Evolutionary conservation across 2,329 filamentous ascomycete species (phyloP).

Genomic region (Lasiodiplodia theobromae): DNA sequence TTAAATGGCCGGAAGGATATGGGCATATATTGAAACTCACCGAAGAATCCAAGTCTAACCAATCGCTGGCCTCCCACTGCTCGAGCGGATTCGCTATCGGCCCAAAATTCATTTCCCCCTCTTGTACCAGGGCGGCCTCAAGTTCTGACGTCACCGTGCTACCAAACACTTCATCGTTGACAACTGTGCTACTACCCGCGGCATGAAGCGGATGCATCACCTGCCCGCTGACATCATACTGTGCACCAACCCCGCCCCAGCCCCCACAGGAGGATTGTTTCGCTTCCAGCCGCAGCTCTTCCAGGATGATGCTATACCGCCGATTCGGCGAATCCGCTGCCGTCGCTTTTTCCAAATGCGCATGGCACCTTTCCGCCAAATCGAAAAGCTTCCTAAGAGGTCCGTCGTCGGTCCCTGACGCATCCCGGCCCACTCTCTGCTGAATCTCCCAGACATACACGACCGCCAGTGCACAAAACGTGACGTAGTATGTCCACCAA

Average conservation of each 20-base stretch:
- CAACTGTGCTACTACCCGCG: too few species aligned
- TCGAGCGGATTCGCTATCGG: too few species aligned
- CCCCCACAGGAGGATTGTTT: conserved; percentile 37
- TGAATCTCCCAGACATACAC: conserved; percentile 59
- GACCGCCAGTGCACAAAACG: conserved; percentile 57
- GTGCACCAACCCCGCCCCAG: too few species aligned
- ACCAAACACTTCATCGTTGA: too few species aligned
- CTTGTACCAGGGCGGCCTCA: too few species aligned
- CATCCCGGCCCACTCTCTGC: conserved; percentile 32
- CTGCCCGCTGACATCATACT: background rate
- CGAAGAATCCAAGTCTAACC: too few species aligned
- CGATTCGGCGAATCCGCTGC: conserved; percentile 56
- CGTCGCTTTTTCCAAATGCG: conserved; percentile 55
- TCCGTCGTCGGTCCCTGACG: background rate
- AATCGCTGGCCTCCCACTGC: too few species aligned
- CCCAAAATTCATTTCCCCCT: too few species aligned
- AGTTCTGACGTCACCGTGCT: too few species aligned
- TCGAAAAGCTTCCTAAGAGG: conserved; percentile 42
- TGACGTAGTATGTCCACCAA: conserved; percentile 59
- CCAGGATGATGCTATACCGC: conserved; percentile 57
- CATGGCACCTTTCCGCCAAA: conserved; percentile 54
- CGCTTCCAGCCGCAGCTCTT: conserved; percentile 54
- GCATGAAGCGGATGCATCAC: too few species aligned
- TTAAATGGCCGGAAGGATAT: too few species aligned
- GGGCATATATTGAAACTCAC: too few species aligned